phyloP scores from a whole-genome alignment of 2,329 filamentous ascomycete genomes.

The Penicillium sp. region DNA sequence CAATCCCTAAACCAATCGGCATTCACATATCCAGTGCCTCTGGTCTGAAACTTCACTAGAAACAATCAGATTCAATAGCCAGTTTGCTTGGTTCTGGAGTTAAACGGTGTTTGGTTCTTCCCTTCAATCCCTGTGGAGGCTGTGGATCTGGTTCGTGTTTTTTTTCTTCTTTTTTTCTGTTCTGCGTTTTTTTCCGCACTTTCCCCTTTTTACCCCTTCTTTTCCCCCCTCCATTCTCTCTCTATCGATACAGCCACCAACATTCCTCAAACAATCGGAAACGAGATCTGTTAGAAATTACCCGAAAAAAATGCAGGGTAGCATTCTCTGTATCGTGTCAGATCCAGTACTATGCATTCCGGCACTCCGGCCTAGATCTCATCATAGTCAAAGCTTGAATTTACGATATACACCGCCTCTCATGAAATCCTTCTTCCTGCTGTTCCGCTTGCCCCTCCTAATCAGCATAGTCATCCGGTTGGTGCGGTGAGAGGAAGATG shows the following conservation, averaged over 20 bases:
- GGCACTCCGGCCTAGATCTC: not conserved
- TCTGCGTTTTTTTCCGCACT: too few species aligned
- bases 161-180: not conserved
- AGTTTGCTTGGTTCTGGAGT: not conserved
- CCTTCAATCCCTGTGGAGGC: constrained; percentile 6
- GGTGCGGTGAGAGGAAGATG: constrained; percentile 5
- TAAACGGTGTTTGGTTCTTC: not conserved
- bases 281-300: not conserved
- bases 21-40: not conserved
- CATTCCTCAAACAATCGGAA: not conserved
- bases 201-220: not conserved
- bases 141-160: not conserved
- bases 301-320: not conserved
- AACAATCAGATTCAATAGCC: constrained; percentile 9
- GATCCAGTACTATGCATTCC: not conserved
- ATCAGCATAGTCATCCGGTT: constrained; percentile 16
- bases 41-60: not conserved
- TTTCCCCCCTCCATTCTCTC: not conserved
- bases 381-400: not conserved
- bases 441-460: constrained; percentile 1
- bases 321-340: not conserved
- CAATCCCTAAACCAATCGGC: not conserved
- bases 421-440: not conserved
- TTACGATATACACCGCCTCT: constrained; percentile 3
- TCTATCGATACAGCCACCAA: not conserved